Evolutionary conservation across 176 grass and related monocot species (phyloP), one percentile per base, ranked within the genome.

Genomic region (Lolium rigidum): DNA sequence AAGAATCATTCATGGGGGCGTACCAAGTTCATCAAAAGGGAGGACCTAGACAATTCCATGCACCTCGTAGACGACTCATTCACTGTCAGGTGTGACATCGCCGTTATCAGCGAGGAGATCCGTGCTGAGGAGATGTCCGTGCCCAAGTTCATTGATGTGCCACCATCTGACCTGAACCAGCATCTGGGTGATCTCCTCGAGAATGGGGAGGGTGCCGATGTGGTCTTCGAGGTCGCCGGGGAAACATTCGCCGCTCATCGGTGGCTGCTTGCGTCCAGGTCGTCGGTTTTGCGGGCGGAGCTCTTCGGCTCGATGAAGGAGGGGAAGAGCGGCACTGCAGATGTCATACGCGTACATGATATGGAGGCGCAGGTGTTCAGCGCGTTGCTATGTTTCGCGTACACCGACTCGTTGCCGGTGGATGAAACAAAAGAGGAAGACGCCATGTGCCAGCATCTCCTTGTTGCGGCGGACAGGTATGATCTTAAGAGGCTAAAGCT

Each of bases 91-190:
- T 84, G 44, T 12, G 83, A 77, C 16, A 9, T 84, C 6, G 2
- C 47, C 10, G 41, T 75, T 17, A 39, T 68, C 15, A 39, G 16
- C 3, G 31, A 38, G 16, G 31, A 38, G 16, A 3, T 68, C 31
- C 31, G 15, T 2, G 15, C 65, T 6, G 65, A 21, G 13, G 18
- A 66, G 49, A 50, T 43, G 24, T 22, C 61, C 39, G 52, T 11
- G 73, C 25, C 61, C 1, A 14, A 28, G 61, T 64, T 70, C 20
- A 31, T 41, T 0, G 17, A 13, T 0, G 60, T 78, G 14, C 39
- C 84, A 3, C 86, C 86, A n/a, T 83, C 84, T 13, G 59, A 70
- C 84, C 54, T 91, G 26, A 67, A 76, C 38, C 70, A 48, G 41
- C 68, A 92, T 60, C 76, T 90, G 26, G 64, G 56, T 4, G 70